These are phyloP conservation scores for Ophiostoma novo-ulmi DNA, from an alignment of 2,329 filamentous ascomycete genomes.

Conservation along the genomic window DNA sequence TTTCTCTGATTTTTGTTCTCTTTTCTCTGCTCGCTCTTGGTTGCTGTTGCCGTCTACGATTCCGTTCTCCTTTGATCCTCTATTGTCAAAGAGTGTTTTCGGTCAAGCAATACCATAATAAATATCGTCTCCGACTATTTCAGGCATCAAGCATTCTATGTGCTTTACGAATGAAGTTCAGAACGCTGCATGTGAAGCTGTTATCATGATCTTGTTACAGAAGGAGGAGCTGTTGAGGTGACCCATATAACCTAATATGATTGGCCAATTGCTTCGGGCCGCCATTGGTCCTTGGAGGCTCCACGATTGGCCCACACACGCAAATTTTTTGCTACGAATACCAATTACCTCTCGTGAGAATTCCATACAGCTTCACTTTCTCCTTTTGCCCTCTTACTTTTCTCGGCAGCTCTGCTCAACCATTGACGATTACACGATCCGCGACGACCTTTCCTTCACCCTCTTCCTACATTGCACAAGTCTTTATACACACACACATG, in stretches of 20 bases:
- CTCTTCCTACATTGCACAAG: not conserved
- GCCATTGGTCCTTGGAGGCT: slow-evolving; percentile 9
- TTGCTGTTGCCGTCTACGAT: not conserved
- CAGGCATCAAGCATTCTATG: no score
- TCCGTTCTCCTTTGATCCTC: no score
- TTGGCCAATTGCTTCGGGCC: slow-evolving; percentile 13
- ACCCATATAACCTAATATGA: not conserved
- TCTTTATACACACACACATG: not conserved
- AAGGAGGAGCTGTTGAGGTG: no score
- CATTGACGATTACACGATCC: not conserved
- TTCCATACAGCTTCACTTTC: not conserved
- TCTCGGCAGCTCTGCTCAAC: not conserved
- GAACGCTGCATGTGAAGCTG: no score
- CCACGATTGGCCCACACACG: slow-evolving; percentile 7
- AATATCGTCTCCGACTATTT: no score
- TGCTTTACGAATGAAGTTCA: no score
- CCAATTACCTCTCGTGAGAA: not conserved
- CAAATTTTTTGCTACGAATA: slow-evolving; percentile 6
- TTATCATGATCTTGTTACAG: no score
- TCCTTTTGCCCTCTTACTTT: not conserved
- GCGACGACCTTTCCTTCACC: not conserved
- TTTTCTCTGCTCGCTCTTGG: not conserved
- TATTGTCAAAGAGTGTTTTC: no score
- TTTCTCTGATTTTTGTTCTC: not conserved
- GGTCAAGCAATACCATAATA: no score